These are phyloP conservation scores for Hypoxylon sp. DNA, from an alignment of 2,329 filamentous ascomycete species.

Conservation along the genomic window DNA sequence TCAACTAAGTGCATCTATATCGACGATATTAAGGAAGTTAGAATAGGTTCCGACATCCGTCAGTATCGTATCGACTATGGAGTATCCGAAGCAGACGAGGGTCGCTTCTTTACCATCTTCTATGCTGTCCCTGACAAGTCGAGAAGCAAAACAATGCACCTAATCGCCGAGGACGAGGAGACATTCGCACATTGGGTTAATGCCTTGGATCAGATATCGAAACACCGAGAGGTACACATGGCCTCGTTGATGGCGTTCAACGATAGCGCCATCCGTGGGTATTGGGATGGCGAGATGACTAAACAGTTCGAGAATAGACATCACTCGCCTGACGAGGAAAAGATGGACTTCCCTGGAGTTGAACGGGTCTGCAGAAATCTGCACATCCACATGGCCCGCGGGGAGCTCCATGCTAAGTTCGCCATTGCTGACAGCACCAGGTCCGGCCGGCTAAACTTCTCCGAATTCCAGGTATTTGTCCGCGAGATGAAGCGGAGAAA, in stretches of 20 bases:
- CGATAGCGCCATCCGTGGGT: slow-evolving; percentile 83
- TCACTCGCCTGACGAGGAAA: slow-evolving; percentile 72
- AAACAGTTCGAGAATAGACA: slow-evolving; percentile 72
- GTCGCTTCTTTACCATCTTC: slow-evolving; percentile 89
- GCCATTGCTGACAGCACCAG: slow-evolving; percentile 76
- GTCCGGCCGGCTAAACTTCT: slow-evolving; percentile 79
- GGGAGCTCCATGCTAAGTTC: slow-evolving; percentile 82
- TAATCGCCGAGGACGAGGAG: slow-evolving; percentile 82
- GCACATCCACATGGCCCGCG: slow-evolving; percentile 89
- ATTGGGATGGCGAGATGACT: slow-evolving; percentile 89
- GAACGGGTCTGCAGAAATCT: slow-evolving; percentile 88
- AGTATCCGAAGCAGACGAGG: slow-evolving; percentile 75
- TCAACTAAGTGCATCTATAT: slow-evolving; percentile 91
- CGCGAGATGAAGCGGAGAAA: slow-evolving; percentile 85
- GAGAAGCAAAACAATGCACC: slow-evolving; percentile 88
- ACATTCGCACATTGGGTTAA: slow-evolving; percentile 85
- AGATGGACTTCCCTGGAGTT: slow-evolving; percentile 82
- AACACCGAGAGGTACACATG: slow-evolving; percentile 91
- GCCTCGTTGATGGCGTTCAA: slow-evolving; percentile 88
- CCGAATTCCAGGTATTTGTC: slow-evolving; percentile 88
- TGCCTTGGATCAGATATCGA: slow-evolving; percentile 86
- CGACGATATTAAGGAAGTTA: slow-evolving; percentile 94
- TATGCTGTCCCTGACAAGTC: slow-evolving; percentile 84
- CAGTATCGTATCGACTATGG: slow-evolving; percentile 91
- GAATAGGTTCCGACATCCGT: slow-evolving; percentile 84